Evolutionary conservation across 805 yeast species (phyloP), one percentile per base, ranked within the genome.

Genomic region (Candida piceae): DNA sequence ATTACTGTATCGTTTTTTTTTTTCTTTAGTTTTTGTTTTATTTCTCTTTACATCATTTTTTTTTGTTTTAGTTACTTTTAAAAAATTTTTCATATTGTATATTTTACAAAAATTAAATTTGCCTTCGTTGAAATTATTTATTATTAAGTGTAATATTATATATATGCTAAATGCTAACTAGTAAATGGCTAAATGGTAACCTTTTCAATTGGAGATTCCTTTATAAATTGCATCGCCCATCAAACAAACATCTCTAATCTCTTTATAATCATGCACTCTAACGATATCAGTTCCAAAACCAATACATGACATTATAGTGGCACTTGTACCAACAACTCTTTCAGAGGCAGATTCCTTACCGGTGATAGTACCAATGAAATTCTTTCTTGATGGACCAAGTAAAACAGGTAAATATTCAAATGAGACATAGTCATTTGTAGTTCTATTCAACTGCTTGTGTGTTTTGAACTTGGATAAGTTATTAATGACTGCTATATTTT

Each of bases 341-440:
- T 78, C 78, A 1, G 57, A 43, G 1, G 95, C 76, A 2, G 53
- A 63, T 3, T 62, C 58, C 38, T 74, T 80, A 7, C 74, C 75
- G 0, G 88, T 80, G 22, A 86, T 62, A 0, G 73, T 69, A 2
- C 96, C 97, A 46, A 93, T 77, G 52, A 93, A 93, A 52, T 74
- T 69, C 67, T 93, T 93, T 46, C 97, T 72, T 16, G 95, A 84
- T 1, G 97, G 85, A 0, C 97, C 99, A 16, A 88, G 57, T 28
- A 93, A 64, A 38, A 86, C 66, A 0, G 95, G 84, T 31, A 85
- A 52, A 7, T 76, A 70, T 34, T 66, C 66, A 45, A 77, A 71
- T 35, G 71, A 58, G 6, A 66, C 35, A 48, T 66, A 74, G 4
- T 41, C 52, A 3, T 45, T 50, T 7, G 40, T 49, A 12, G 39